These are phyloP conservation scores for Triangularia setosa DNA, from an alignment of 2,329 filamentous ascomycete genomes.

Conservation along the genomic window DNA sequence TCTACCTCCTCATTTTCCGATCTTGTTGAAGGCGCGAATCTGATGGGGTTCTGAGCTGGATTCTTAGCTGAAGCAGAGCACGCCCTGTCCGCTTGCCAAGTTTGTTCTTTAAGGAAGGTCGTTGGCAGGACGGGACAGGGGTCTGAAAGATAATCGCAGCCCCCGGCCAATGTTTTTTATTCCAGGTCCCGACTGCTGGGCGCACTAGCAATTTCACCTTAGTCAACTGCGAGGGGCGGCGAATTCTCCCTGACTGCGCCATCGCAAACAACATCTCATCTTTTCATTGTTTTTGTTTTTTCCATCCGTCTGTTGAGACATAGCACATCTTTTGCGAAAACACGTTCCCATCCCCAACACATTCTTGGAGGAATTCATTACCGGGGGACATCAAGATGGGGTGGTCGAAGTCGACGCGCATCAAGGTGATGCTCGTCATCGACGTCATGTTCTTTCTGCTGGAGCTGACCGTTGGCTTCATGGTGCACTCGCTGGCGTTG, in stretches of 20 bases:
- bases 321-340: not conserved
- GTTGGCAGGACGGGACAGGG: not conserved
- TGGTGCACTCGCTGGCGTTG: slow-evolving; percentile 85
- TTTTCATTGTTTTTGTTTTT: not conserved
- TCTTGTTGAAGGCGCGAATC: not conserved
- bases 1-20: no score
- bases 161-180: not conserved
- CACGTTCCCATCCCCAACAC: not conserved
- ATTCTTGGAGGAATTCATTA: not conserved
- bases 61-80: not conserved
- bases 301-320: not conserved
- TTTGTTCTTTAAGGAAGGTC: not conserved
- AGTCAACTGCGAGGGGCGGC: not conserved
- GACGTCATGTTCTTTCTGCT: slow-evolving; percentile 87
- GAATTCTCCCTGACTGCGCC: not conserved
- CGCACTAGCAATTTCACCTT: not conserved
- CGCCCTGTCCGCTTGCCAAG: not conserved
- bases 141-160: not conserved
- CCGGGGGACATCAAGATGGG: slow-evolving; percentile 53
- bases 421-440: slow-evolving; percentile 87
- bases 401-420: slow-evolving; percentile 88
- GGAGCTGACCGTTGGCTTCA: slow-evolving; percentile 80
- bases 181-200: not conserved
- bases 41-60: not conserved
- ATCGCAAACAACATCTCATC: not conserved